phyloP scores from a whole-genome alignment of 371 early-diverging fungal genomes.

The Vairimorpha ceranae region DNA sequence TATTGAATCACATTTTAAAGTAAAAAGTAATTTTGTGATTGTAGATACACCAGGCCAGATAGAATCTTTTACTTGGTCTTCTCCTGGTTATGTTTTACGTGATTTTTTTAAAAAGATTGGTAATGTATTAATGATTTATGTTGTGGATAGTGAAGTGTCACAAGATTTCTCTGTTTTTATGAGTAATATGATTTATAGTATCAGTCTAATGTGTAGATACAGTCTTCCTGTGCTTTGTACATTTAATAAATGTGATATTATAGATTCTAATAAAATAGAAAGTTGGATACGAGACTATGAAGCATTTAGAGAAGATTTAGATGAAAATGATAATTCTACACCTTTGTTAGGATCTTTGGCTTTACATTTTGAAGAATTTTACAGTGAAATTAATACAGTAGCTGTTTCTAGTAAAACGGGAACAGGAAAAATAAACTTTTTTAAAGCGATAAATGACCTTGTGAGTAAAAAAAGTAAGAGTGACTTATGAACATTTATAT shows the following conservation, averaged over 20 bases:
- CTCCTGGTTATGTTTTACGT: constrained; percentile 89
- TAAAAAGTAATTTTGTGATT: constrained; percentile 65
- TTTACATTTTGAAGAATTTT: constrained; percentile 93
- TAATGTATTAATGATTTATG: constrained; percentile 68
- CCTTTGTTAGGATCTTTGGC: constrained; percentile 83
- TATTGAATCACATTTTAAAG: constrained; percentile 78
- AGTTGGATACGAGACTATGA: constrained; percentile 95
- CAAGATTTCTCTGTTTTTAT: constrained; percentile 88
- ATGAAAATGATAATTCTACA: constrained; percentile 66
- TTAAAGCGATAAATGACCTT: constrained; percentile 62
- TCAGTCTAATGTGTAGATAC: constrained; percentile 65
- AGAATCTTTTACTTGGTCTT: constrained; percentile 98
- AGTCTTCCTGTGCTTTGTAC: constrained; percentile 81
- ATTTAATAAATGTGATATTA: constrained; percentile 92
- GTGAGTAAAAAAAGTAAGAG: not conserved
- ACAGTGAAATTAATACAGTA: constrained; percentile 69
- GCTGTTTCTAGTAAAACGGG: constrained; percentile 87
- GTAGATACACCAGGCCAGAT: constrained; percentile 99
- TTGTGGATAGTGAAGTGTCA: constrained; percentile 87
- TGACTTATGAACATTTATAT: too few relatives aligned
- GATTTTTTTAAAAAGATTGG: constrained; percentile 67
- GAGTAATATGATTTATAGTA: constrained; percentile 98
- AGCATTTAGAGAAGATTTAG: constrained; percentile 75
- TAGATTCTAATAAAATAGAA: constrained; percentile 73
- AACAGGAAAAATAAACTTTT: constrained; percentile 79